These are phyloP conservation scores for Ceratobasidium theobromae DNA, from an alignment of 1,284 basidiomycete genomes.

Conservation along the genomic window DNA sequence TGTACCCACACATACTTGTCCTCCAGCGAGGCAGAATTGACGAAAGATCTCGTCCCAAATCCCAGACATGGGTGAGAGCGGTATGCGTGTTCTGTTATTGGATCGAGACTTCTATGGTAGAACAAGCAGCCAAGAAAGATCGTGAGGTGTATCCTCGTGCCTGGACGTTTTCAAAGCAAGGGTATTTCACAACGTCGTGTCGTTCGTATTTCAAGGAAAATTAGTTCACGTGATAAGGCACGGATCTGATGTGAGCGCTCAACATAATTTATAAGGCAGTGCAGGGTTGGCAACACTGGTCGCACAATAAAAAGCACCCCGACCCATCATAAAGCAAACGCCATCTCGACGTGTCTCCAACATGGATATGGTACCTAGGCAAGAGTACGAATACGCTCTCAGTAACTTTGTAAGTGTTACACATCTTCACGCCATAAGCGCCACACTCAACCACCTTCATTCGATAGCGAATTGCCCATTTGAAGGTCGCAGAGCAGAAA, in stretches of 20 bases:
- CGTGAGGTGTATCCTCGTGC: too few species aligned
- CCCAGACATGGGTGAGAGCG: not conserved
- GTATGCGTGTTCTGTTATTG: too few species aligned
- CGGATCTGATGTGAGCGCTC: conserved; percentile 2
- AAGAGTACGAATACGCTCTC: conserved; percentile 56
- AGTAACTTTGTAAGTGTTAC: conserved; percentile 65
- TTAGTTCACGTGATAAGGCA: not conserved
- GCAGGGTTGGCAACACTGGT: not conserved
- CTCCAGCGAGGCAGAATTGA: not conserved
- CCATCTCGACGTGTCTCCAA: not conserved
- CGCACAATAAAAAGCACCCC: not conserved
- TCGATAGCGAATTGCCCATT: conserved; percentile 73
- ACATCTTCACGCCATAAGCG: not conserved
- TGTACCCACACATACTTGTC: not conserved
- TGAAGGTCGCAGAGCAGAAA: conserved; percentile 80
- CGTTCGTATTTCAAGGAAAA: not conserved
- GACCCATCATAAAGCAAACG: not conserved
- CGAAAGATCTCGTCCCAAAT: not conserved
- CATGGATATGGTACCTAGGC: conserved; percentile 17
- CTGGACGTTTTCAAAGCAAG: too few species aligned
- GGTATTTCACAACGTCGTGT: too few species aligned
- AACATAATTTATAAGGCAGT: conserved; percentile 11
- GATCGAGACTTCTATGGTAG: too few species aligned
- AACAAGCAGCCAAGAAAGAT: too few species aligned
- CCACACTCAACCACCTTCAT: not conserved